Evolutionary conservation across 1,284 basidiomycete genomes (phyloP).

Genomic region (Kwoniella shivajii): DNA sequence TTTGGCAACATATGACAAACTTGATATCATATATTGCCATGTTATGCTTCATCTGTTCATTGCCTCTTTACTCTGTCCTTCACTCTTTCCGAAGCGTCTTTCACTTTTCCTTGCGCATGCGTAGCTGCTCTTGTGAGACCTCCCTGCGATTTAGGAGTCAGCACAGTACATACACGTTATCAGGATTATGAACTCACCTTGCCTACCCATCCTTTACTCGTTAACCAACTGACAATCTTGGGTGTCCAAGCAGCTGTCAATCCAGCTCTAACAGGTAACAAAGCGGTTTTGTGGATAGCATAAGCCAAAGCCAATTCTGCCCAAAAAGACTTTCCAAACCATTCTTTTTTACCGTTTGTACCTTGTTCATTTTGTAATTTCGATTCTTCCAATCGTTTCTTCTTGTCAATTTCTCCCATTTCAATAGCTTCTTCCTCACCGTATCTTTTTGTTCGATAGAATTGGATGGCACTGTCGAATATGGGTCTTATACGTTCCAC

Average conservation of each 20-base stretch:
- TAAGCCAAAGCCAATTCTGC: conserved; percentile 92
- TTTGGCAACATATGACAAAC: too few relatives aligned
- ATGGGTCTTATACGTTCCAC: conserved; percentile 81
- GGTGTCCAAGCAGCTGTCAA: conserved; percentile 87
- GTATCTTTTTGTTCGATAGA: conserved; percentile 40
- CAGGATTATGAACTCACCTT: conserved; percentile 36
- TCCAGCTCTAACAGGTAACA: conserved; percentile 87
- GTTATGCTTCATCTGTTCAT: background rate
- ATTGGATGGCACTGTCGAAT: conserved; percentile 62
- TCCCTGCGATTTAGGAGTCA: too few relatives aligned
- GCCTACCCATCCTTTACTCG: conserved; percentile 67
- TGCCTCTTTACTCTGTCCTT: conserved; percentile 30
- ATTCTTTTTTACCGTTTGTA: conserved; percentile 15
- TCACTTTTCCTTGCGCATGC: conserved; percentile 35
- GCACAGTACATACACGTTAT: too few relatives aligned
- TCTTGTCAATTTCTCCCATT: conserved; percentile 24
- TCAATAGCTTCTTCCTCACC: conserved; percentile 32
- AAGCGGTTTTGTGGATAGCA: conserved; percentile 91
- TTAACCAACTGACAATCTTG: conserved; percentile 75
- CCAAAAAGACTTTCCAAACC: conserved; percentile 59
- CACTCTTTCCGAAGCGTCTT: conserved; percentile 32
- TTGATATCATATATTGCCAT: background rate
- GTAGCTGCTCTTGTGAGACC: conserved; percentile 36
- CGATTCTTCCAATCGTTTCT: conserved; percentile 13
- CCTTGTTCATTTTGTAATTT: conserved; percentile 12